These are phyloP conservation scores for Lizonia empirigonia DNA, from an alignment of 2,329 filamentous ascomycete species.

Conservation along the genomic window DNA sequence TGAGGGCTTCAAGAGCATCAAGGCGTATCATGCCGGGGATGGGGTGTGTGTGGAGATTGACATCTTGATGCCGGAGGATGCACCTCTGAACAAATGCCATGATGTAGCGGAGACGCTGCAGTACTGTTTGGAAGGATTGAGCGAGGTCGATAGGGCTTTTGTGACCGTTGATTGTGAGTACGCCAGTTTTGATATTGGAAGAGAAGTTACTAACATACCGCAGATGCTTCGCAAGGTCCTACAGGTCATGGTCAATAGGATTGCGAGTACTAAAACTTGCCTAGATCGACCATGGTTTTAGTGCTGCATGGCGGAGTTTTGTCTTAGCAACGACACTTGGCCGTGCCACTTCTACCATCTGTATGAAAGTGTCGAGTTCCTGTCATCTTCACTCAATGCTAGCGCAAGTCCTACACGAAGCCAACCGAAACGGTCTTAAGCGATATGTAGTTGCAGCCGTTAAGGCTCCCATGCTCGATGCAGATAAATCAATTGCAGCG, in stretches of 20 bases:
- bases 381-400: no score
- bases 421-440: no score
- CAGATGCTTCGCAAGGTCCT: conserved; percentile 34
- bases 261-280: conserved; percentile 2
- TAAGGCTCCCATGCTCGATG: no score
- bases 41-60: conserved; percentile 68
- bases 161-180: conserved; percentile 58
- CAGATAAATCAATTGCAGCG: no score
- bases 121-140: conserved; percentile 63
- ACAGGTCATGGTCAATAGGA: conserved; percentile 29
- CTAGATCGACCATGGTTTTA: neutral
- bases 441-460: no score
- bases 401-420: no score
- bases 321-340: neutral
- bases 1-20: conserved; percentile 60
- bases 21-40: conserved; percentile 67
- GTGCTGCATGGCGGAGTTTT: conserved; percentile 8
- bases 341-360: no score
- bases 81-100: conserved; percentile 59
- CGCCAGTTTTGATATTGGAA: neutral
- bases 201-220: conserved; percentile 7
- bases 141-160: conserved; percentile 60
- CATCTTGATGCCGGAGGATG: conserved; percentile 61
- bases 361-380: no score
- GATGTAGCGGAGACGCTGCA: conserved; percentile 68